Evolutionary conservation across 2,329 filamentous ascomycete species (phyloP), one percentile per base, ranked within the genome.

Genomic region (Bipolaris zeicola): DNA sequence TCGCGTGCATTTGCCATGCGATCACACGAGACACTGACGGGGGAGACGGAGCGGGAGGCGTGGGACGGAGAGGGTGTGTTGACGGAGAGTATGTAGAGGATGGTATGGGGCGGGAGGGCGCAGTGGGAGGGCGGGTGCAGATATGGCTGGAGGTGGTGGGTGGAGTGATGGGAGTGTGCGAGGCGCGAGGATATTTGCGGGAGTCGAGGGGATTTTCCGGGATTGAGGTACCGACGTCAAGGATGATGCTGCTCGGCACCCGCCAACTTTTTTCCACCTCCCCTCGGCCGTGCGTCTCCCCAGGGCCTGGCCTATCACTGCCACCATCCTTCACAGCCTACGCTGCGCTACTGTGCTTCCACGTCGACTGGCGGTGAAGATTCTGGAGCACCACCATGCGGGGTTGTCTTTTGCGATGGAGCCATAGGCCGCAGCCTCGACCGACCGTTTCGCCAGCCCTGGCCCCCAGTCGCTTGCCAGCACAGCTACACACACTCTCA

Each of bases 1-100:
- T 75, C 73, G 72, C 73, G 73, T 75, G 73, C 73, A 72, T 74
- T 69, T 60, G 67, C 68, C 72, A 70, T 71, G 72, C 74, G 72
- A 70, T 71, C 68, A 53, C 58, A 56, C 58, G 46, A 55, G 38
- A 42, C 37, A 43, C 28, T 16, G 39, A 31, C 16, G 22, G 26
- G n/a, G 46, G 61, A 58, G 58, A 13, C 10, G 42, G 42, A 18
- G 42, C 36, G 22, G 50, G 50, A 41, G 8, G 48, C 22, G 50
- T 38, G 42, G 18, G 56, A 54, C 46, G 52, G 45, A 39, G 49
- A 42, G 28, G 42, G 33, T 5, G 42, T 6, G n/a, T 13, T 28
- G 52, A 31, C 20, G 39, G 49, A n/a, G 24, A 24, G 18, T 8
- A 43, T 24, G 22, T 26, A 26, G 39, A 44, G 42, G 28, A n/a